A percentile compares a stretch with the other conserved stretches of the same genome.
Conservation (phyloP, 257 asterid species). For the Eustoma russellianum region DNA sequence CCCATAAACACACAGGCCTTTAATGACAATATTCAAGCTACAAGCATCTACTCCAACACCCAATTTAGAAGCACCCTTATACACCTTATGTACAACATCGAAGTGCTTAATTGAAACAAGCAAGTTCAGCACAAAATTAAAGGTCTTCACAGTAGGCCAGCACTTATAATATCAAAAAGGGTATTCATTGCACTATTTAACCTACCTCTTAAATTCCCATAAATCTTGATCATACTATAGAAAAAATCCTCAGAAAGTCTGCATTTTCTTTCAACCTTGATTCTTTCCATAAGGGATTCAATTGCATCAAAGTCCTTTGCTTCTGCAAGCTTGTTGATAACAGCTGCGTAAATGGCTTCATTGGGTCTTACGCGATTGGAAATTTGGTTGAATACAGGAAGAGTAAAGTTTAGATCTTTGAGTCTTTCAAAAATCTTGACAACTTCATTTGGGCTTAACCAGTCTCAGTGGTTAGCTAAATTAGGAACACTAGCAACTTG, state of each 20-base stretch:
- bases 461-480: slow-evolving; percentile 52
- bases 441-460: slow-evolving; percentile 74
- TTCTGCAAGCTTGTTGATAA: slow-evolving; percentile 56
- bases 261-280: slow-evolving; percentile 71
- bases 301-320: slow-evolving; percentile 58
- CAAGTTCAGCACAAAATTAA: slow-evolving; percentile 60
- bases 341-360: slow-evolving; percentile 53
- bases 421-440: slow-evolving; percentile 61
- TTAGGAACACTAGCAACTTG: slow-evolving; percentile 18
- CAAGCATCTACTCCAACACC: slow-evolving; percentile 81
- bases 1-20: slow-evolving; percentile 62
- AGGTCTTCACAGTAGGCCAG: slow-evolving; percentile 59
- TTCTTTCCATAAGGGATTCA: slow-evolving; percentile 48
- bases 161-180: slow-evolving; percentile 66
- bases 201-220: slow-evolving; percentile 68
- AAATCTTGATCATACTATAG: slow-evolving; percentile 59
- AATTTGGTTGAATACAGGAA: slow-evolving; percentile 44
- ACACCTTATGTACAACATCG: slow-evolving; percentile 63
- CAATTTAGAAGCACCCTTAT: slow-evolving; percentile 37
- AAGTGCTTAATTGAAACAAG: slow-evolving; percentile 63
- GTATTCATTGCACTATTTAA: slow-evolving; percentile 52
- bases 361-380: slow-evolving; percentile 59
- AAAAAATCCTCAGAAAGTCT: slow-evolving; percentile 81
- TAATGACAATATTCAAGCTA: slow-evolving; percentile 63
- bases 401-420: slow-evolving; percentile 50